These are phyloP conservation scores for Chlamydomonas schloesseri DNA, from an alignment of 139 green algal species.

Conservation along the genomic window DNA sequence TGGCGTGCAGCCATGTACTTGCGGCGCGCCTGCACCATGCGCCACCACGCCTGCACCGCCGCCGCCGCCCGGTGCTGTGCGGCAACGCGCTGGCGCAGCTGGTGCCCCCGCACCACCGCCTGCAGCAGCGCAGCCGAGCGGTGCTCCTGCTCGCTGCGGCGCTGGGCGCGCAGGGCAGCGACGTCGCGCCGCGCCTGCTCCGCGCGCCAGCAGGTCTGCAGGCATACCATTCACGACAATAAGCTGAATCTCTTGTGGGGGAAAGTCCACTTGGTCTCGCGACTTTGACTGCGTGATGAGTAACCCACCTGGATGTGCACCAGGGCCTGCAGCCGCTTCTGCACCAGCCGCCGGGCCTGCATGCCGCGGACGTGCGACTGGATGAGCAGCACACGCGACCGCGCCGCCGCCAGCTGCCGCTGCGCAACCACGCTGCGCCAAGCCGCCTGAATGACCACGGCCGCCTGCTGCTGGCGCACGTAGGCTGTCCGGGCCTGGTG, in stretches of 20 bases:
- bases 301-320: background rate
- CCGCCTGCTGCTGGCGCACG: background rate
- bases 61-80: background rate
- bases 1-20: background rate
- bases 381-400: background rate
- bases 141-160: background rate
- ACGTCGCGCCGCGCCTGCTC: background rate
- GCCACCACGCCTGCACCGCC: background rate
- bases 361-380: background rate
- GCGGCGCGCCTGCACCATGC: background rate
- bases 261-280: no score
- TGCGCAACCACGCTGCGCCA: conserved; percentile 51
- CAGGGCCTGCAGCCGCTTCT: background rate
- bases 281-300: background rate
- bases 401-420: background rate
- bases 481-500: background rate
- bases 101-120: background rate
- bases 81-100: background rate
- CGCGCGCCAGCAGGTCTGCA: background rate
- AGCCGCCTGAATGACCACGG: conserved; percentile 49
- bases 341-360: background rate
- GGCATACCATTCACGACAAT: no score
- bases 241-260: no score
- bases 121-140: background rate
- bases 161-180: background rate